These are phyloP conservation scores for Aspergillus carlsbadensis DNA, from an alignment of 495 filamentous ascomycete genomes.

Conservation along the genomic window DNA sequence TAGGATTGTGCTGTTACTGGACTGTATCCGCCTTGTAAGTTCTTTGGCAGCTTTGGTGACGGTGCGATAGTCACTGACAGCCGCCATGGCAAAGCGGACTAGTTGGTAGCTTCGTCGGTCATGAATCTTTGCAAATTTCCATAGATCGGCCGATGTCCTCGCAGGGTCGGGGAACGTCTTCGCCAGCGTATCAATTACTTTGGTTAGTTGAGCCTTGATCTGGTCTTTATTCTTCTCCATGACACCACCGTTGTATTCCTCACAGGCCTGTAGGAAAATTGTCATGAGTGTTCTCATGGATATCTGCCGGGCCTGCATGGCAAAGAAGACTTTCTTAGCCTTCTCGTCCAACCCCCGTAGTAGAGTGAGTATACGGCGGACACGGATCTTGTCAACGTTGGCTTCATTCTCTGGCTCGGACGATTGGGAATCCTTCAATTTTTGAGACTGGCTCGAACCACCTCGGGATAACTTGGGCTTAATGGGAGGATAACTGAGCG, in stretches of 20 bases:
- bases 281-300: conserved; percentile 67
- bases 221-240: conserved; percentile 69
- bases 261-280: conserved; percentile 73
- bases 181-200: conserved; percentile 64
- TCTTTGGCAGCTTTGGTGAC: conserved; percentile 88
- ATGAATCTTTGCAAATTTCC: conserved; percentile 88
- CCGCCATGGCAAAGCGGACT: conserved; percentile 77
- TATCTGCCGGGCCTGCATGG: conserved; percentile 73
- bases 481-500: conserved; percentile 78
- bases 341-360: conserved; percentile 73
- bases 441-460: conserved; percentile 60
- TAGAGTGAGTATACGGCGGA: conserved; percentile 80
- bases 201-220: conserved; percentile 65
- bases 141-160: conserved; percentile 67
- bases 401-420: conserved; percentile 49
- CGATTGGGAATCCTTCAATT: conserved; percentile 49
- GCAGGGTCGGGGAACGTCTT: conserved; percentile 72
- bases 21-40: conserved; percentile 76
- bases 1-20: conserved; percentile 56
- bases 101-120: conserved; percentile 90
- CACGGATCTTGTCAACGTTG: conserved; percentile 81
- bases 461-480: conserved; percentile 64
- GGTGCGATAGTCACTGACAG: conserved; percentile 89
- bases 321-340: conserved; percentile 84
- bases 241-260: conserved; percentile 83